phyloP scores from a whole-genome alignment of 305 asterid genomes.

The Andrographis paniculata region DNA sequence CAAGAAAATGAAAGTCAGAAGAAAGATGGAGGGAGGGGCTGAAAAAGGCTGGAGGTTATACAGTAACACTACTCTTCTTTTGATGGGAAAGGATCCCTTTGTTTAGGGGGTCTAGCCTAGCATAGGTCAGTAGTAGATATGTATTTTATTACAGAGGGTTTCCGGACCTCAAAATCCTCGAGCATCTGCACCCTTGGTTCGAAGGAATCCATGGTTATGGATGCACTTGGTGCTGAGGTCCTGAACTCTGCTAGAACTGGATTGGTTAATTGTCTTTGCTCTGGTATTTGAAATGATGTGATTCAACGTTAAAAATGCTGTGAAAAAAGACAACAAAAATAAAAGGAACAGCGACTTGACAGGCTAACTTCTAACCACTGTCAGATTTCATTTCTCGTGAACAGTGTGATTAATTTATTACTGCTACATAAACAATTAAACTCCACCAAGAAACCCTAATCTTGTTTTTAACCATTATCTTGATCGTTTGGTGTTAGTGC shows the following conservation, averaged over 20 bases:
- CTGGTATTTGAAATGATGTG: slow-evolving; percentile 49
- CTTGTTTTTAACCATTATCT: no score
- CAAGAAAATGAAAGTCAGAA: slow-evolving; percentile 20
- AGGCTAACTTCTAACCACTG: slow-evolving; percentile 22
- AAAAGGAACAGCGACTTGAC: slow-evolving; percentile 55
- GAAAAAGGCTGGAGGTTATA: background rate
- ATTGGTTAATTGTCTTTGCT: slow-evolving; percentile 20
- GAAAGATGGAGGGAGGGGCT: slow-evolving; percentile 5
- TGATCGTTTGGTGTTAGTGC: no score
- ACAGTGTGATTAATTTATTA: no score
- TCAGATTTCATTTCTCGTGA: slow-evolving; percentile 21
- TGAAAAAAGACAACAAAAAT: slow-evolving; percentile 5
- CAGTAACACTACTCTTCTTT: background rate
- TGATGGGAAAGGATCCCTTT: slow-evolving; percentile 4
- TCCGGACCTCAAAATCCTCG: no score
- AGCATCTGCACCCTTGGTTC: no score
- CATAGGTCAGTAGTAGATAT: background rate
- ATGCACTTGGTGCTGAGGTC: background rate
- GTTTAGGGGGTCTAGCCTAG: slow-evolving; percentile 7
- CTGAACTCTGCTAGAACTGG: no score
- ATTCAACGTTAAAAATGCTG: slow-evolving; percentile 37
- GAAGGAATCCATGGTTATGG: no score
- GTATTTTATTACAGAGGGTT: no score
- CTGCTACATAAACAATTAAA: no score
- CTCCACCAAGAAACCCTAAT: no score